Evolutionary conservation across 2,329 filamentous ascomycete genomes (phyloP).

Genomic region (Ophiognomonia clavigignenti-juglandacearum): DNA sequence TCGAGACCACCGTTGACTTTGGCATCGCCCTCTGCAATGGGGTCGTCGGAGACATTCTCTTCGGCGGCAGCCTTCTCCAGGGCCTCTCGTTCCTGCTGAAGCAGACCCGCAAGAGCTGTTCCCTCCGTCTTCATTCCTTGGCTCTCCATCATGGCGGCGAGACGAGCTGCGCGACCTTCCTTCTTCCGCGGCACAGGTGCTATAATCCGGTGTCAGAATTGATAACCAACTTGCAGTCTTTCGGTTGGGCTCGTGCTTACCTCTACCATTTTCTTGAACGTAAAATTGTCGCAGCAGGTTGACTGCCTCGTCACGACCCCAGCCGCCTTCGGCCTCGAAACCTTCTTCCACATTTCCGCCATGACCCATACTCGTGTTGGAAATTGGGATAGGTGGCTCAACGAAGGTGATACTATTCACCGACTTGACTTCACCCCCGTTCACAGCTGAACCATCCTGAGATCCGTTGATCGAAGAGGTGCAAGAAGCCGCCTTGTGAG

Average conservation of each 20-base stretch:
- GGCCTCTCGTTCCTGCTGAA: constrained; percentile 15
- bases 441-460: constrained; percentile 12
- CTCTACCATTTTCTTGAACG: constrained; percentile 94
- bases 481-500: constrained; percentile 13
- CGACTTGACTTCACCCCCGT: constrained; percentile 9
- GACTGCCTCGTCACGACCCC: constrained; percentile 89
- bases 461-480: constrained; percentile 12
- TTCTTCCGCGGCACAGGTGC: constrained; percentile 51
- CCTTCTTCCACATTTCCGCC: constrained; percentile 70
- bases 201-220: constrained; percentile 17
- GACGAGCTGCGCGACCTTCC: constrained; percentile 48
- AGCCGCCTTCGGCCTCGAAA: constrained; percentile 79
- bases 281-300: constrained; percentile 91
- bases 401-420: constrained; percentile 12
- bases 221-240: neutral
- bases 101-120: constrained; percentile 15
- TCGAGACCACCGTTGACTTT: constrained; percentile 1
- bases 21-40: neutral
- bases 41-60: neutral
- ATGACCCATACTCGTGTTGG: constrained; percentile 35
- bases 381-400: constrained; percentile 14
- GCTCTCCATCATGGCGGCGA: constrained; percentile 47
- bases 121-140: constrained; percentile 27
- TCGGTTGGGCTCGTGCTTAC: constrained; percentile 37
- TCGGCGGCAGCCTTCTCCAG: constrained; percentile 4